Evolutionary conservation across 352 stramenopile species (phyloP).

Genomic region (Phytopythium aichiense): DNA sequence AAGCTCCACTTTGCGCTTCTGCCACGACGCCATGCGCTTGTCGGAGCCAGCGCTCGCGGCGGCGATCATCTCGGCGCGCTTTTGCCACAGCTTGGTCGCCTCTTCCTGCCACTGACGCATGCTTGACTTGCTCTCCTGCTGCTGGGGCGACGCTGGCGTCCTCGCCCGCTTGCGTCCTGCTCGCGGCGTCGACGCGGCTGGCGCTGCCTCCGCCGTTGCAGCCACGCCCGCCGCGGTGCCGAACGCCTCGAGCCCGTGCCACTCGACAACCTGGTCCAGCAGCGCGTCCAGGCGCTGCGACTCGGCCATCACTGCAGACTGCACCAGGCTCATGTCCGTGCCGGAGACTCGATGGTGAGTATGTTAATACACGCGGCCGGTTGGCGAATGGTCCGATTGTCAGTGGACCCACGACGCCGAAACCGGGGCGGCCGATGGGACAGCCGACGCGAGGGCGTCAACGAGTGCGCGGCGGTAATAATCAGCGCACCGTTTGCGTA

Average conservation of each 20-base stretch:
- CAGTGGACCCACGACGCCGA: no score
- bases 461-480: no score
- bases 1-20: conserved; percentile 3
- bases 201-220: not conserved
- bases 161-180: not conserved
- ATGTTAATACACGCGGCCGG: not conserved
- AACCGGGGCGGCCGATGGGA: no score
- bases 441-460: no score
- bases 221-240: not conserved
- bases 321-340: conserved; percentile 1
- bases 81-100: conserved; percentile 2
- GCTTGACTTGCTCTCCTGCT: not conserved
- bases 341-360: not conserved
- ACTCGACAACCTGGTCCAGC: conserved; percentile 1
- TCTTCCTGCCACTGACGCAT: conserved; percentile 5
- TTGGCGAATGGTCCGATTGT: not conserved
- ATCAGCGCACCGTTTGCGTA: no score
- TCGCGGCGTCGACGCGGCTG: not conserved
- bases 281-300: conserved; percentile 2
- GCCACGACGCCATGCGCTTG: not conserved
- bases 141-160: not conserved
- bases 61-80: not conserved
- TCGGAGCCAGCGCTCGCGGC: not conserved
- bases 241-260: not conserved
- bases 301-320: not conserved